Percentiles rank a stretch among this genome's conserved stretches.
Evolutionary conservation across 768 basidiomycete genomes (phyloP).

Genomic region (Termitomyces heimii): DNA sequence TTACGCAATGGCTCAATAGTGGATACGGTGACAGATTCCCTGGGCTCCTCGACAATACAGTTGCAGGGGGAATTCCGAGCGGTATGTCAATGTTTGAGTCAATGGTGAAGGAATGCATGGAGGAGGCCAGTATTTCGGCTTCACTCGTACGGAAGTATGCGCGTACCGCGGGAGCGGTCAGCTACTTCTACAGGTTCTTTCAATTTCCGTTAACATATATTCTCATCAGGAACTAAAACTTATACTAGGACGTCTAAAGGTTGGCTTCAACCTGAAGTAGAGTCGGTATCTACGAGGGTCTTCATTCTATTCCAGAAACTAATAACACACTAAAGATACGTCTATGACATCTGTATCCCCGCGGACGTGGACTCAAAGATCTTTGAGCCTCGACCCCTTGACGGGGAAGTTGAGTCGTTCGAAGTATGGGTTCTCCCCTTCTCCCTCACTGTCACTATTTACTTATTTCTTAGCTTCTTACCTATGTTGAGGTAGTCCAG

Average conservation of each 20-base stretch:
- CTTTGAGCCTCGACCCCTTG: constrained; percentile 67
- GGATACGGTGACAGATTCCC: constrained; percentile 29
- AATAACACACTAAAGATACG: constrained; percentile 44
- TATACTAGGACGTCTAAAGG: constrained; percentile 48
- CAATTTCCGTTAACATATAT: background rate
- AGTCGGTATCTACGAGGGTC: constrained; percentile 40
- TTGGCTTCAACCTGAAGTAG: constrained; percentile 84
- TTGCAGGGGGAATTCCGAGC: constrained; percentile 87
- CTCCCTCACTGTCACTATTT: background rate
- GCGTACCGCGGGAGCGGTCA: constrained; percentile 60
- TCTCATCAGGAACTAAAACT: background rate
- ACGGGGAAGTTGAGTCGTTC: constrained; percentile 94
- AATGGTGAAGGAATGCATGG: constrained; percentile 86
- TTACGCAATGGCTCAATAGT: background rate
- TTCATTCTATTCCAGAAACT: background rate
- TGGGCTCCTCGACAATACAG: constrained; percentile 82
- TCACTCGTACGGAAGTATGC: constrained; percentile 55
- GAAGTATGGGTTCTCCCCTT: constrained; percentile 40
- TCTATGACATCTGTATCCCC: constrained; percentile 80
- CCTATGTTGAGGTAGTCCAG: constrained; percentile 52
- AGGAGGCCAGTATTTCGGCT: constrained; percentile 82
- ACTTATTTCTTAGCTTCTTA: constrained; percentile 49
- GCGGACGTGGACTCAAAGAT: constrained; percentile 34
- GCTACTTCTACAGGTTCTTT: constrained; percentile 71
- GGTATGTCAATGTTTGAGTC: constrained; percentile 69